Evolutionary conservation across 441 rosid genomes (phyloP).

Genomic region (Gossypium schwendimanii): DNA sequence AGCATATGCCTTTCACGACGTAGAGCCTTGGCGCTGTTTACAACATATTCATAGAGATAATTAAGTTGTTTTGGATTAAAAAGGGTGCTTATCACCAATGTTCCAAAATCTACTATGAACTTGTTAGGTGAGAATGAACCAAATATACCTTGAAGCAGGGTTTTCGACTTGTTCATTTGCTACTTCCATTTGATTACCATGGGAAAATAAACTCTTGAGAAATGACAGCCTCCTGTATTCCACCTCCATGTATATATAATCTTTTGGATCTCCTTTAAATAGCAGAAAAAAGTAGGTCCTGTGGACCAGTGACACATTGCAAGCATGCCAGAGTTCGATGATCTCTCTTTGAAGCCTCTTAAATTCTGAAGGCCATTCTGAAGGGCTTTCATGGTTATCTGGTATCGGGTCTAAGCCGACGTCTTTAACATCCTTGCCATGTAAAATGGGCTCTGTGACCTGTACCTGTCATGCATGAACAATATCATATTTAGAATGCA

Average conservation of each 20-base stretch:
- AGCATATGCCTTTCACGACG: conserved; percentile 72
- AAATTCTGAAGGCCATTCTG: conserved; percentile 52
- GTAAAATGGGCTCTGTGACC: conserved; percentile 27
- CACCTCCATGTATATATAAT: conserved; percentile 86
- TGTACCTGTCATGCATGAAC: conserved; percentile 35
- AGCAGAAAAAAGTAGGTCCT: conserved; percentile 79
- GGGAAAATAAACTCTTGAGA: conserved; percentile 48
- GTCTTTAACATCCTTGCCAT: conserved; percentile 44
- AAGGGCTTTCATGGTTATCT: conserved; percentile 34
- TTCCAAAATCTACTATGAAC: not conserved
- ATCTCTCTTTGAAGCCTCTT: conserved; percentile 60
- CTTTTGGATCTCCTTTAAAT: conserved; percentile 69
- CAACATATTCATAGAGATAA: not conserved
- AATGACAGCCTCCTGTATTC: conserved; percentile 67
- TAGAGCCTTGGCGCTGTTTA: conserved; percentile 53
- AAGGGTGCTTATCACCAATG: not conserved
- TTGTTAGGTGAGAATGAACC: not conserved
- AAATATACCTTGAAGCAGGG: conserved; percentile 50
- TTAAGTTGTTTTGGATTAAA: not conserved
- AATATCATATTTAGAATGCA: not conserved
- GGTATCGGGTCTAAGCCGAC: conserved; percentile 72
- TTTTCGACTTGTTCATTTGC: conserved; percentile 36
- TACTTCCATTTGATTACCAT: conserved; percentile 31
- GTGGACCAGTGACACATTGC: conserved; percentile 77
- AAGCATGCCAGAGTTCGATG: conserved; percentile 69